Percentiles rank a stretch among this genome's conserved stretches.
Conservation (phyloP, 495 filamentous ascomycete genomes). For the Penicillium fimorum region DNA sequence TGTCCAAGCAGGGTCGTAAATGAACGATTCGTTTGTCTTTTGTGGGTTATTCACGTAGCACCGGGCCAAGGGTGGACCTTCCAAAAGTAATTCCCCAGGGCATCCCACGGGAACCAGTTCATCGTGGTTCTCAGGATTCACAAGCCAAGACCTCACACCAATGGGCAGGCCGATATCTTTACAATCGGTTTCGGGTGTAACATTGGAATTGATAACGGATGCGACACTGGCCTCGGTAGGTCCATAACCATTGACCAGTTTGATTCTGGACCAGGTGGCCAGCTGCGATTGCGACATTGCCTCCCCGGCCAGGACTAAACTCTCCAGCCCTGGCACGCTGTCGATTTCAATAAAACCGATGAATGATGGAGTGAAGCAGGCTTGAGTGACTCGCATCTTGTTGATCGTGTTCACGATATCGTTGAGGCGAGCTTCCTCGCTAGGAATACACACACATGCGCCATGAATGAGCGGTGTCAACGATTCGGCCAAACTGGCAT, state of each 20-base stretch:
- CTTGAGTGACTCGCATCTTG: conserved; percentile 43
- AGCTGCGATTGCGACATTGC: conserved; percentile 52
- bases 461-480: conserved; percentile 46
- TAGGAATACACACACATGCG: conserved; percentile 47
- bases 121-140: conserved; percentile 44
- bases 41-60: conserved; percentile 46
- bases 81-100: conserved; percentile 50
- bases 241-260: conserved; percentile 60
- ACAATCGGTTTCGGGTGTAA: conserved; percentile 36
- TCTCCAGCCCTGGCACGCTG: conserved; percentile 45
- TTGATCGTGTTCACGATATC: conserved; percentile 49
- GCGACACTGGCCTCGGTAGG: conserved; percentile 50
- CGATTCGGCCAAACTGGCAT: conserved; percentile 46
- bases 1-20: conserved; percentile 43
- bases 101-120: conserved; percentile 50
- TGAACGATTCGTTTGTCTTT: conserved; percentile 46
- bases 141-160: conserved; percentile 46
- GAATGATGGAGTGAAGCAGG: conserved; percentile 54
- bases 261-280: conserved; percentile 52
- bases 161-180: conserved; percentile 47
- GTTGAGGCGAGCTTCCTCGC: conserved; percentile 51
- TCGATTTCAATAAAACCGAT: conserved; percentile 46
- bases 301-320: conserved; percentile 53
- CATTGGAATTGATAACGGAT: conserved; percentile 37
- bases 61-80: conserved; percentile 48